Evolutionary conservation across 495 filamentous ascomycete species (phyloP).

Genomic region (Echria macrotheca): DNA sequence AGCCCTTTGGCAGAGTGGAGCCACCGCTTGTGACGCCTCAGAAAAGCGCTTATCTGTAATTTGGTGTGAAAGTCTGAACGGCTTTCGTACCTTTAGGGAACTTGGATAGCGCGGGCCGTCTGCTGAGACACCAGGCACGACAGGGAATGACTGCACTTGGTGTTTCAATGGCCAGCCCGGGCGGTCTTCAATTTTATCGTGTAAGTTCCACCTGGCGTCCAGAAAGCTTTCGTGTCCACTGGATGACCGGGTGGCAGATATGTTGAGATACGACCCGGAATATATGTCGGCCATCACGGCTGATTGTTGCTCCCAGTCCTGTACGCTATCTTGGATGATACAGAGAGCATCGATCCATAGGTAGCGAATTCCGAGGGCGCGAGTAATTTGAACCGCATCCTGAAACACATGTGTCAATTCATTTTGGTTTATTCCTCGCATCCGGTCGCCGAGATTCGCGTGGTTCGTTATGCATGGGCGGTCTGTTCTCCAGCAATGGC

Average conservation of each 20-base stretch:
- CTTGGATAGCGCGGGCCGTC: not conserved
- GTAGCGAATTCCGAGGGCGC: not conserved
- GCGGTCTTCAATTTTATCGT: not conserved
- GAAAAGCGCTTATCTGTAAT: too few species aligned
- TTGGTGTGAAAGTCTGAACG: not conserved
- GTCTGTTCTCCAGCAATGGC: not conserved
- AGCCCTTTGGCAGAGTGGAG: not conserved
- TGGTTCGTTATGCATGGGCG: not conserved
- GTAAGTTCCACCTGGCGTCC: not conserved
- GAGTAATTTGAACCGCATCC: not conserved
- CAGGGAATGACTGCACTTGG: not conserved
- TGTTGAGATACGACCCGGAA: not conserved
- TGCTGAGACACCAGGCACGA: not conserved
- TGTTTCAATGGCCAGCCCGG: not conserved
- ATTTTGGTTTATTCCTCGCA: not conserved
- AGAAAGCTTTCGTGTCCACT: not conserved
- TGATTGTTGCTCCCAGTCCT: not conserved
- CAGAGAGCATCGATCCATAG: constrained; percentile 1
- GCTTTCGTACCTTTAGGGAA: not conserved
- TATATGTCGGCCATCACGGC: not conserved
- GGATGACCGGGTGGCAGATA: not conserved
- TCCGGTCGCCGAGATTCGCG: not conserved
- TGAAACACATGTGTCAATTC: not conserved
- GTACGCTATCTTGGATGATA: not conserved
- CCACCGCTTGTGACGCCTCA: not conserved